Evolutionary conservation across 108 stramenopile genomes (phyloP).

Genomic region (Fistulifera pelliculosa): DNA sequence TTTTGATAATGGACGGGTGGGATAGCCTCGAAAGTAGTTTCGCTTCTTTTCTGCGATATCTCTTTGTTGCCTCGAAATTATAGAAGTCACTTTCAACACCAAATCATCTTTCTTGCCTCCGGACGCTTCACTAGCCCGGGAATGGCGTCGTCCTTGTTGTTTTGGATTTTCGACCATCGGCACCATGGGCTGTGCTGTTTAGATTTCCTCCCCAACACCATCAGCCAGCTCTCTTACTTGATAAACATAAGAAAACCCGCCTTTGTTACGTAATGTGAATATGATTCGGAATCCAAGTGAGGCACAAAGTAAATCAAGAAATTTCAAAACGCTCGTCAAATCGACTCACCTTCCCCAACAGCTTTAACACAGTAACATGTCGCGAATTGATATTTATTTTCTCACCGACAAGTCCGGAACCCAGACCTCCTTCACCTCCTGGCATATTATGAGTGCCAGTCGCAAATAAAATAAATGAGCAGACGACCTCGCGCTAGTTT

Average conservation of each 20-base stretch:
- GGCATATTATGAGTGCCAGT: too few relatives aligned
- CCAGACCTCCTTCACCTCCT: slow-evolving; percentile 45
- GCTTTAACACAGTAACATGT: slow-evolving; percentile 33
- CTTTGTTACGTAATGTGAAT: slow-evolving; percentile 12
- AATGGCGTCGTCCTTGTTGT: slow-evolving; percentile 11
- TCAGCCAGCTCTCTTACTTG: slow-evolving; percentile 46
- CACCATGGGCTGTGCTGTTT: slow-evolving; percentile 15
- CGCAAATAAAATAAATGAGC: too few relatives aligned
- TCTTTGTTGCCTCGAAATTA: slow-evolving; percentile 53
- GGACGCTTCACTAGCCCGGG: slow-evolving; percentile 8
- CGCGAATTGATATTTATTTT: slow-evolving; percentile 42
- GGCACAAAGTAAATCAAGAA: background rate
- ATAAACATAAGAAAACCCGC: slow-evolving; percentile 93
- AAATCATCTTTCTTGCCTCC: slow-evolving; percentile 25
- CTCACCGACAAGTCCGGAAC: slow-evolving; percentile 62
- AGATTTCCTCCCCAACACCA: slow-evolving; percentile 9
- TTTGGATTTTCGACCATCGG: slow-evolving; percentile 15
- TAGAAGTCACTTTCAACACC: slow-evolving; percentile 79
- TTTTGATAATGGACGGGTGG: slow-evolving; percentile 64
- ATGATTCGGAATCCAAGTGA: background rate
- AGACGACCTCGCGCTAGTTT: too few relatives aligned
- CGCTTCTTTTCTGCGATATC: slow-evolving; percentile 87
- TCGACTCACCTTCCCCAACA: slow-evolving; percentile 77
- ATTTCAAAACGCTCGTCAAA: background rate
- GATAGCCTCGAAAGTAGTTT: slow-evolving; percentile 49